Evolutionary conservation across 164 flowering plant species (phyloP), one percentile per base, ranked within the genome.

Genomic region (Aristolochia californica): DNA sequence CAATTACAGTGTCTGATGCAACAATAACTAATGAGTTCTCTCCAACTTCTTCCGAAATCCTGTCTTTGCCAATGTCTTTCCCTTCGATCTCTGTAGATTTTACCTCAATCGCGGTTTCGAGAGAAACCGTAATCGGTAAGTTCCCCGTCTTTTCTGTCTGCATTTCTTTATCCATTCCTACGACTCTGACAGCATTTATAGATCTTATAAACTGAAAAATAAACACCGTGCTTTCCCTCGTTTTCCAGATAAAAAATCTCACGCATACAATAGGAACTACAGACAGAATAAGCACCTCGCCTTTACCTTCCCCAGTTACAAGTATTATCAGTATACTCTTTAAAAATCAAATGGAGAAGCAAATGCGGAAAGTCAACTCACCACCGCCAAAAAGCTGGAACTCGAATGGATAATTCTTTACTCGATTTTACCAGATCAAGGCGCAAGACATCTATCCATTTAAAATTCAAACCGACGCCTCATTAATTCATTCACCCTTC

Each of bases 161-260:
- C 24, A 43, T 43, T 40, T 51, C 48, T 23, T 55, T 20, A 43
- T 57, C 65, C 66, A 66, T 48, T 47, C 25, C 27, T 58, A 22
- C 14, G 12, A 52, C 4, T 34, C 22, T 13, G 40, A 54, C 21
- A 2, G 43, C 57, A 54, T 28, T 13, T 38, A 18, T 4, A 54
- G 16, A 45, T 16, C 21, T 45, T 16, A 1, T 16, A 45, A 4
- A 45, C 49, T 18, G 21, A 45, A 45, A n/a, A 34, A 1, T 7
- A 28, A 28, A 28, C 34, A 3, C 34, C 34, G 34, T 3, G 7
- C 3, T 28, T 28, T 12, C 40, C 40, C 40, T 34, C 40, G 40
- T 34, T 34, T 34, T 12, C 40, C 40, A 34, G 10, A 34, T 34
- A 34, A 34, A 34, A 34, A 34, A 12, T 2, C 40, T 34, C 40